Conservation (phyloP, 345 rosid species). For the Aquilaria malaccensis region DNA sequence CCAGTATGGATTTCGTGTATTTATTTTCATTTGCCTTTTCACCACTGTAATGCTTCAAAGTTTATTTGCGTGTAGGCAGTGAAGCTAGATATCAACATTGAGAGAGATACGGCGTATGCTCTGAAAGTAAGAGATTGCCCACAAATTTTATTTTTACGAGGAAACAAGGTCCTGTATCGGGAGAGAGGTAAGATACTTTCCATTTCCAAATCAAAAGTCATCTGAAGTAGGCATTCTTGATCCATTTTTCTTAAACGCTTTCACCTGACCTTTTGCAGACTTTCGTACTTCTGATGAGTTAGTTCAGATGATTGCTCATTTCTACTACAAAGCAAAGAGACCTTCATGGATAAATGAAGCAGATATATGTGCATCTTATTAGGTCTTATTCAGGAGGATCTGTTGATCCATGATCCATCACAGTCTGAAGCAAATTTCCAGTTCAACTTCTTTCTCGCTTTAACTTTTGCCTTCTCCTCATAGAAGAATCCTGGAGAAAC, state of each 20-base stretch:
- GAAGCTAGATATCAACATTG: slow-evolving; percentile 78
- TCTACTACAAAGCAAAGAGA: slow-evolving; percentile 86
- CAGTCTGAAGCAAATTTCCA: too few species aligned
- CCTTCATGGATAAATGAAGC: slow-evolving; percentile 61
- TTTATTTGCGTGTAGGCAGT: slow-evolving; percentile 45
- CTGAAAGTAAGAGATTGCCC: slow-evolving; percentile 82
- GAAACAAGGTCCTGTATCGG: slow-evolving; percentile 58
- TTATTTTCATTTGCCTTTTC: too few species aligned
- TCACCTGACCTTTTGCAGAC: slow-evolving; percentile 36
- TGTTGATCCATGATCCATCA: neutral
- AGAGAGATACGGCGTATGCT: slow-evolving; percentile 93
- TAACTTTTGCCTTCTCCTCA: neutral
- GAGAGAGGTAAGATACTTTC: slow-evolving; percentile 55
- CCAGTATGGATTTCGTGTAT: neutral
- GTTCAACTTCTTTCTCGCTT: neutral
- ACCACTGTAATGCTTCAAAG: slow-evolving; percentile 3
- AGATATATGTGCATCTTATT: slow-evolving; percentile 24
- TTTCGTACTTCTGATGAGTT: slow-evolving; percentile 69
- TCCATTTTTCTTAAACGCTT: neutral
- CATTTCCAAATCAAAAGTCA: slow-evolving; percentile 2
- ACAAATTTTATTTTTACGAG: slow-evolving; percentile 70
- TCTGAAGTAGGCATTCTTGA: neutral
- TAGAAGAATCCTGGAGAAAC: too few species aligned
- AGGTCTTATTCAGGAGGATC: slow-evolving; percentile 6
- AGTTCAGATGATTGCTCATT: slow-evolving; percentile 85